phyloP scores from a whole-genome alignment of 768 basidiomycete genomes.

The Hypholoma sublateritium region DNA sequence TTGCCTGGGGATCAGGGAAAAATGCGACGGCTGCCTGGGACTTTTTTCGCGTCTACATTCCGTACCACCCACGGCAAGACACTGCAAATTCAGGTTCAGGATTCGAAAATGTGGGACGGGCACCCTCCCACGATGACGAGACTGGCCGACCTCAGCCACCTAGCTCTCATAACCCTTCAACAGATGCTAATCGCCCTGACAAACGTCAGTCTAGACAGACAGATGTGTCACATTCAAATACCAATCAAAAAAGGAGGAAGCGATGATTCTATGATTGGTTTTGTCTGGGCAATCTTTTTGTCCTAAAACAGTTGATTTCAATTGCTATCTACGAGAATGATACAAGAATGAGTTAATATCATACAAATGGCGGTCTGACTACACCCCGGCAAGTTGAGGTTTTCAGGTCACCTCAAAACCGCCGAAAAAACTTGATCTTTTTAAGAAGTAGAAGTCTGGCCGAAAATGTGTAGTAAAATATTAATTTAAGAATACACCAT shows the following conservation, averaged over 20 bases:
- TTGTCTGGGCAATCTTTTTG: background rate
- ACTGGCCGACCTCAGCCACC: background rate
- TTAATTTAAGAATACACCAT: too few species aligned
- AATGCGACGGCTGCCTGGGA: constrained; percentile 55
- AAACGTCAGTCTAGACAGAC: background rate
- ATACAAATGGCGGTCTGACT: too few species aligned
- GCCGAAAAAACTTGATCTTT: too few species aligned
- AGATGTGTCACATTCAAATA: background rate
- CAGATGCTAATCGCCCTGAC: background rate
- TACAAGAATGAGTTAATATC: too few species aligned
- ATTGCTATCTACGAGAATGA: too few species aligned
- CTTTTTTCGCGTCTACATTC: constrained; percentile 48
- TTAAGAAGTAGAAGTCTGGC: too few species aligned
- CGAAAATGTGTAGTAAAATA: too few species aligned
- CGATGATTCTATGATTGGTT: background rate
- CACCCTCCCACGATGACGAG: background rate
- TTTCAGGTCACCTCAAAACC: too few species aligned
- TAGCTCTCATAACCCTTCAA: background rate
- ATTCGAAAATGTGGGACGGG: background rate
- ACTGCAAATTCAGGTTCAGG: background rate
- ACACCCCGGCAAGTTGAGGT: too few species aligned
- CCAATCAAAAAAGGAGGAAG: constrained; percentile 4
- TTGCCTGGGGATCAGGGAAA: constrained; percentile 51
- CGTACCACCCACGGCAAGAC: constrained; percentile 16
- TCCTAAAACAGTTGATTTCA: too few species aligned